Evolutionary conservation across 441 rosid genomes (phyloP), one percentile per base, ranked within the genome.

Genomic region (Syzygium malaccense): DNA sequence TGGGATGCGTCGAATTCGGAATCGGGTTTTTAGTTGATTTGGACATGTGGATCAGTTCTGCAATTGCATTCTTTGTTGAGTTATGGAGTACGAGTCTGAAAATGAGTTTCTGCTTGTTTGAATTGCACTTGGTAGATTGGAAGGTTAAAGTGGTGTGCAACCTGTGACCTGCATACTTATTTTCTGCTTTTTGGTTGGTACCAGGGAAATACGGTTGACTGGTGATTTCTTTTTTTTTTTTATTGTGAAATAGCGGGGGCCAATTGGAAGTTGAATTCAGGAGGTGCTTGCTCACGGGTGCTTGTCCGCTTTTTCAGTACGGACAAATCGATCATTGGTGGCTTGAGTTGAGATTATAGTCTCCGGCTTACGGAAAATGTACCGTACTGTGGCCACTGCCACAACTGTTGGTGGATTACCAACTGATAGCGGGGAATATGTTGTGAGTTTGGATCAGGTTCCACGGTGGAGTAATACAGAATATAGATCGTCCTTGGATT

Each of bases 401-500:
- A 85, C 96, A 32, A 89, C 95, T 85, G 93, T 94, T 54, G 98
- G 98, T 85, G 99, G 98, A 48, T 88, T 91, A n/a, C 99, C 99
- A 8, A 94, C 95, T 8, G 97, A 92, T 91, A 96, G 92, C 86
- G 97, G 88, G 87, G 97, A 96, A 91, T 92, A 93, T 89, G 96
- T 97, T 20, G 98, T 96, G 92, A 95, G 97, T 64, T 92, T 98
- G 91, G 98, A 98, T 93, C 99, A 98, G 91, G 95, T 97, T 88
- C 99, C 99, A 0, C 93, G 99, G 48, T 98, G 99, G 99, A 94
- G 93, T 92, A 99, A 97, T 93, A 95, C 95, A 48, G 99, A 98
- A 92, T 93, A 92, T 90, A 94, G 97, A 89, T 91, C 91, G 18
- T 91, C 97, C 28, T 89, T 95, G 80, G 95, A 92, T 51, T 91